A percentile compares a stretch with the other conserved stretches of the same genome.
These are phyloP conservation scores for Helicostylum pulchrum DNA, from an alignment of 192 early-diverging fungal species.

Conservation along the genomic window DNA sequence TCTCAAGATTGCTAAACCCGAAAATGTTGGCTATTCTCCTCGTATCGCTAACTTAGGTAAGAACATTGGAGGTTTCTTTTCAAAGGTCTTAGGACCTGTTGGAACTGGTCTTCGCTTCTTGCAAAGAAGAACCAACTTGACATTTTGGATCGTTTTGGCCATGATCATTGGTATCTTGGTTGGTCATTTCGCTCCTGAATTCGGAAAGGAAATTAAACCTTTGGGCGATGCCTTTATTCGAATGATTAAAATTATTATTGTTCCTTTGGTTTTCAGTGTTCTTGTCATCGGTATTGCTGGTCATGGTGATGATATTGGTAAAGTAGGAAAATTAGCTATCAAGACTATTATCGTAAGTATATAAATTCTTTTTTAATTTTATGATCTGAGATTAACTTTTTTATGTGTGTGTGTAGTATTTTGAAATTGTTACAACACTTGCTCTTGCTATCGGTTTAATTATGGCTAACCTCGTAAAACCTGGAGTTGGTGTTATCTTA, in stretches of 20 bases:
- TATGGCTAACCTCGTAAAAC: constrained; percentile 57
- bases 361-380: neutral
- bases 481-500: constrained; percentile 47
- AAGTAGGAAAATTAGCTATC: constrained; percentile 58
- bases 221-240: constrained; percentile 48
- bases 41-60: neutral
- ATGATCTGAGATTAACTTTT: neutral
- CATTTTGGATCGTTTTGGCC: constrained; percentile 48
- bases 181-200: constrained; percentile 42
- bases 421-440: constrained; percentile 59
- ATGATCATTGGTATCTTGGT: constrained; percentile 47
- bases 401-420: constrained; percentile 41
- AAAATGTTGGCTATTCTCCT: neutral
- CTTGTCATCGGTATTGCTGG: constrained; percentile 63
- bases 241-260: constrained; percentile 49
- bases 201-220: constrained; percentile 43
- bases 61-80: neutral
- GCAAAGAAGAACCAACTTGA: constrained; percentile 36
- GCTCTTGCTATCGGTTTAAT: constrained; percentile 64
- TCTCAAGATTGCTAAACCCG: neutral
- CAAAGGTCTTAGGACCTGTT: neutral
- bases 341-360: constrained; percentile 53
- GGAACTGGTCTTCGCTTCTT: constrained; percentile 14
- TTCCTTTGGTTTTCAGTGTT: constrained; percentile 44
- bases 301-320: constrained; percentile 56